Evolutionary conservation across 2,329 filamentous ascomycete species (phyloP).

Genomic region (Alternaria burnsii): DNA sequence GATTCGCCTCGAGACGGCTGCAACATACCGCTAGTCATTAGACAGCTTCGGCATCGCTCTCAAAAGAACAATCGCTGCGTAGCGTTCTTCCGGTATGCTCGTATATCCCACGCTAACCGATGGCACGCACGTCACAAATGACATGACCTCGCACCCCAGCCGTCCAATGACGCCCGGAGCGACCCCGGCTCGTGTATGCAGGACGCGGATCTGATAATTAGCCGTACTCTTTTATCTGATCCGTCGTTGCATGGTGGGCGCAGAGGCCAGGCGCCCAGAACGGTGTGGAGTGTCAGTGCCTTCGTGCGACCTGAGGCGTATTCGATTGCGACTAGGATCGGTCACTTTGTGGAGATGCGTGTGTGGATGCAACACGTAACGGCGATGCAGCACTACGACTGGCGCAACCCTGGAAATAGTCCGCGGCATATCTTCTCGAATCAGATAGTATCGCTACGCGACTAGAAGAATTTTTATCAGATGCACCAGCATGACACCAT

Average conservation of each 20-base stretch:
- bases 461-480: conserved; percentile 8
- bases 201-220: conserved; percentile 48
- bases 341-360: conserved; percentile 4
- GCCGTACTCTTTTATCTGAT: conserved; percentile 24
- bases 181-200: conserved; percentile 19
- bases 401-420: neutral
- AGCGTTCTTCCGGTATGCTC: neutral
- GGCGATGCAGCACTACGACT: conserved; percentile 13
- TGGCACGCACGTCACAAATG: conserved; percentile 19
- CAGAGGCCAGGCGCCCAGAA: neutral
- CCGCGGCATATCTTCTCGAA: conserved; percentile 4
- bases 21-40: neutral
- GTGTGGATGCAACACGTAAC: conserved; percentile 30
- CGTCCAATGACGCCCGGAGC: conserved; percentile 3
- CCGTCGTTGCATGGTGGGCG: conserved; percentile 7
- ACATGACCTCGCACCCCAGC: neutral
- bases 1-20: neutral
- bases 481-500: conserved; percentile 17
- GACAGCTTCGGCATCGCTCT: conserved; percentile 6
- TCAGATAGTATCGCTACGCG: conserved; percentile 8
- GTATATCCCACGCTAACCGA: conserved; percentile 1
- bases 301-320: neutral
- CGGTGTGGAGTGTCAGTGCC: neutral
- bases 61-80: neutral
- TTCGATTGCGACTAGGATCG: conserved; percentile 26